These are phyloP conservation scores for Liriodendron chinense DNA, from an alignment of 164 flowering plant genomes.

Conservation along the genomic window DNA sequence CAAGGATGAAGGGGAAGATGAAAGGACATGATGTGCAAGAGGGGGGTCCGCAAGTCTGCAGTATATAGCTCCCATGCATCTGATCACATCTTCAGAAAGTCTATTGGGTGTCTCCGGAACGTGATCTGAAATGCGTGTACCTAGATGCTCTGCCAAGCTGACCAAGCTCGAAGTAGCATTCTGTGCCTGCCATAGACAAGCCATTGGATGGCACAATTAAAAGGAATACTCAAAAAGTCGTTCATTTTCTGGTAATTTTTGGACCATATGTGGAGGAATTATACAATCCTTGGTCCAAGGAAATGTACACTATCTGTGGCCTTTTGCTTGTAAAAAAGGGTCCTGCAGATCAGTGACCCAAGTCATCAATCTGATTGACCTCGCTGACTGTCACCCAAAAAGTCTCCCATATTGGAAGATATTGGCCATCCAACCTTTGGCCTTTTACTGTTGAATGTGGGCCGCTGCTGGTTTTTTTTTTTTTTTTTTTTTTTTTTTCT, in stretches of 20 bases:
- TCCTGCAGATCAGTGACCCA: neutral
- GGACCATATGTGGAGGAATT: neutral
- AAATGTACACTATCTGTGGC: neutral
- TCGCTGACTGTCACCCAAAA: no score
- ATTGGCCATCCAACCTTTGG: neutral
- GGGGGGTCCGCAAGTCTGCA: slow-evolving; percentile 81
- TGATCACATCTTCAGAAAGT: slow-evolving; percentile 85
- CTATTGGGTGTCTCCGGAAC: slow-evolving; percentile 60
- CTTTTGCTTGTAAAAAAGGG: neutral
- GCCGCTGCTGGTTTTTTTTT: neutral
- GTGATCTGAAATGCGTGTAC: slow-evolving; percentile 46
- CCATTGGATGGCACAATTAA: neutral
- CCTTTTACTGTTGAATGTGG: neutral
- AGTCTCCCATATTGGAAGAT: neutral
- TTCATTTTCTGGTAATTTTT: neutral
- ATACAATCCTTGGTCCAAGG: neutral
- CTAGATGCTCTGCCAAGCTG: slow-evolving; percentile 71
- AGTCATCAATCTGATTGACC: neutral
- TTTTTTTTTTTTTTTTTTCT: no score
- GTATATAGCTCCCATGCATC: slow-evolving; percentile 68
- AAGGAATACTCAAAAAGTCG: neutral
- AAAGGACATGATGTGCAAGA: slow-evolving; percentile 44
- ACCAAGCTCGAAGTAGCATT: slow-evolving; percentile 36
- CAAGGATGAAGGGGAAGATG: slow-evolving; percentile 69
- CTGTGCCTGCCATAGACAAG: slow-evolving; percentile 44